These are phyloP conservation scores for Neonectria magnoliae DNA, from an alignment of 2,329 filamentous ascomycete genomes.

Conservation along the genomic window DNA sequence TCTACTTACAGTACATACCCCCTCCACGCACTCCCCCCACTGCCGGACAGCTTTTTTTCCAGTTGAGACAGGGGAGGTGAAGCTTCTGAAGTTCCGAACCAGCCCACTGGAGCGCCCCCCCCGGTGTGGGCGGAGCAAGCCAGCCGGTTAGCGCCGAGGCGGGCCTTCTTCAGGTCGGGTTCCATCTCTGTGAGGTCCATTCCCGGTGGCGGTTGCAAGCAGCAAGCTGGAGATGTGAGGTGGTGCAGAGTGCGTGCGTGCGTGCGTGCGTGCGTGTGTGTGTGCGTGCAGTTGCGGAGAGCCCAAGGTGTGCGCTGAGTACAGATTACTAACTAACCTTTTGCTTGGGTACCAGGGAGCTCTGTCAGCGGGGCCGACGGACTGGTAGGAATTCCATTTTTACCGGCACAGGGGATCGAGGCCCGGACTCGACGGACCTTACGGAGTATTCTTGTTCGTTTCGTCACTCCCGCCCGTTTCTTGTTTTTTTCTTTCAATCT, in stretches of 20 bases:
- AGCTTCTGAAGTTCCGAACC: constrained; percentile 4
- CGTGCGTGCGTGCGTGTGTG: too few species aligned
- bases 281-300: neutral
- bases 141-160: neutral
- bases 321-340: too few species aligned
- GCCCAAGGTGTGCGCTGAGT: neutral
- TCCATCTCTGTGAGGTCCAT: neutral
- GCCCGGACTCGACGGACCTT: neutral
- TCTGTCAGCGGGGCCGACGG: too few species aligned
- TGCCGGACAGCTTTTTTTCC: neutral
- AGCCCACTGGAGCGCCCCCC: neutral
- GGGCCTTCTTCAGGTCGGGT: neutral
- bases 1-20: neutral
- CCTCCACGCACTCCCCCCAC: neutral
- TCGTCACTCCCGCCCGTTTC: neutral
- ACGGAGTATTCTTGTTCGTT: neutral
- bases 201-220: neutral
- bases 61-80: neutral
- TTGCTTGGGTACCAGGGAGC: too few species aligned
- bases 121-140: neutral
- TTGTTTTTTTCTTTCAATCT: neutral
- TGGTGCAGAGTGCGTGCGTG: too few species aligned
- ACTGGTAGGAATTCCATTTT: too few species aligned
- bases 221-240: neutral
- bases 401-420: neutral